Conservation (phyloP, 2,329 filamentous ascomycete genomes). For the Clarireedia hainanense region DNA sequence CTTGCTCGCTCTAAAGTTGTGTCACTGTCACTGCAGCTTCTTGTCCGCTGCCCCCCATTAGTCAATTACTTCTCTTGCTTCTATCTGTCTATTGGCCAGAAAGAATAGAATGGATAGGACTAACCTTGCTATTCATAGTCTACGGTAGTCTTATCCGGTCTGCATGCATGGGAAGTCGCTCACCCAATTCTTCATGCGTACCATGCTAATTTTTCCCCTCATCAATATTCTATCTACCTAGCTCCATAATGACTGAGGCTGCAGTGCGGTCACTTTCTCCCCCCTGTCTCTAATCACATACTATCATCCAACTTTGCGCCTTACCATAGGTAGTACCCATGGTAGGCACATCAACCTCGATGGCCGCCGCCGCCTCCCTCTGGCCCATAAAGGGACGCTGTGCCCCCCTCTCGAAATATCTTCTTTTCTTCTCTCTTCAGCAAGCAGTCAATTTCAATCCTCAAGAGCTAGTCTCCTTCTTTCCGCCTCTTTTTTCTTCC, state of each 20-base stretch:
- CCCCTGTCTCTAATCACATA: neutral
- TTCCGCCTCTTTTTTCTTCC: conserved; percentile 35
- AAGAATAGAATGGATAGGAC: neutral
- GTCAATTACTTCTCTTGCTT: conserved; percentile 6
- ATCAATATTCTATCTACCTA: neutral
- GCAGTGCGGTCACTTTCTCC: neutral
- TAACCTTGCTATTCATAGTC: neutral
- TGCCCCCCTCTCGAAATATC: conserved; percentile 16
- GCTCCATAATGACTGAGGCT: neutral
- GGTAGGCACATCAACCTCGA: neutral
- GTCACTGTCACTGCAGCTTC: neutral
- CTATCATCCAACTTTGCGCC: neutral
- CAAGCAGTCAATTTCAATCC: conserved; percentile 48
- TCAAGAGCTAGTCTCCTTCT: conserved; percentile 41
- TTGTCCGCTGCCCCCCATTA: neutral
- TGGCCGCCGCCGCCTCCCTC: neutral
- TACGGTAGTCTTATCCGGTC: conserved; percentile 7
- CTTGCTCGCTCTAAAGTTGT: too few species aligned
- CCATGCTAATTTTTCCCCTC: conserved; percentile 1
- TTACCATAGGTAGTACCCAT: conserved; percentile 1
- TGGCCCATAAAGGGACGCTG: conserved; percentile 24
- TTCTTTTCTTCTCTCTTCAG: conserved; percentile 43
- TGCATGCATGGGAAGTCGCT: neutral
- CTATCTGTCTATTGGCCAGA: neutral
- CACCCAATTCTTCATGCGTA: neutral